Base-by-base conservation (phyloP, 805 yeast genomes). In the Kregervanrija pseudodelftensis region DNA sequence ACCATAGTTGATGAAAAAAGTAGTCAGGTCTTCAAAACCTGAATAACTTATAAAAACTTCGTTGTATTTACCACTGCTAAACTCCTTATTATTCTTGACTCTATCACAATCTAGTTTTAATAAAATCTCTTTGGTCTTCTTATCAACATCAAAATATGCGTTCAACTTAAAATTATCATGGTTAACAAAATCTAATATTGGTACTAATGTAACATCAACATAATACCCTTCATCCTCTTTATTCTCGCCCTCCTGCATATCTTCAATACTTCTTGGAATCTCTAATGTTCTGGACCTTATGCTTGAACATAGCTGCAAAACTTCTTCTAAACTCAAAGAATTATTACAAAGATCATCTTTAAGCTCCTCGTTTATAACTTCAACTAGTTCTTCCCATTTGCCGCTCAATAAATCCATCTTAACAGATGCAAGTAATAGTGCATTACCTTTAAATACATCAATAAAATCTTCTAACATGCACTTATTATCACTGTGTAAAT, bases 161-260 rank as follows among this genome's bases (percentile, higher is more conserved):
- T 79, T 80, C 39, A 66, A 63, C 28, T 52, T 35, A 15, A 57
- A 60, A 45, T 66, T 67, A 37, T 65, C 62, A 56, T 83, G 91
- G 57, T 83, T 83, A 5, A 74, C 84, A 67, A 76, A 83, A 59
- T 83, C 91, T 30, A 83, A 53, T 1, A 80, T 48, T 1, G 91
- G 89, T 1, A 82, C 85, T 44, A 83, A 57, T 0, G 85, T 73
- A 0, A 79, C 69, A 41, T 75, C 72, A 5, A 74, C 74, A 4
- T 59, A 53, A 49, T 66, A 79, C 37, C 71, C 76, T 11, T 67
- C 73, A 7, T 54, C 49, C 2, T 42, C 46, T 9, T 33, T 46
- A 8, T 51, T 52, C 1, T 51, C 49, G n/a, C 53, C 61, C n/a
- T 43, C 49, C 1, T 48, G 54, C 3, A 50, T 53, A 2, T 47